Evolutionary conservation across 768 basidiomycete genomes (phyloP).

Genomic region (Amylocystis lapponica): DNA sequence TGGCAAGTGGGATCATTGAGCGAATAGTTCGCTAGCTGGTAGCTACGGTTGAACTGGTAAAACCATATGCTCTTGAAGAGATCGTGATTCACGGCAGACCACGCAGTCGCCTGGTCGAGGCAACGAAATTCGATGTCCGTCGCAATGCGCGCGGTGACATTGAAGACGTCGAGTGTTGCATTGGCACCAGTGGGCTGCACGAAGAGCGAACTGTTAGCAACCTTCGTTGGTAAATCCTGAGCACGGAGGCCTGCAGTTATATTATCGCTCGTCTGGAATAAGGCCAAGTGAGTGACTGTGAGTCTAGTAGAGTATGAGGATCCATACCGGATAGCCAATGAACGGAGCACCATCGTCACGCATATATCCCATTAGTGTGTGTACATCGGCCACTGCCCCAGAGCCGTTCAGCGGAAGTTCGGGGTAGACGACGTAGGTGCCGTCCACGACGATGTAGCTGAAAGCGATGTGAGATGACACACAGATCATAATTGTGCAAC

Average conservation of each 20-base stretch:
- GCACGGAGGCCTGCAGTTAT: slow-evolving; percentile 17
- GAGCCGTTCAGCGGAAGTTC: slow-evolving; percentile 35
- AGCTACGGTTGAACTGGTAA: slow-evolving; percentile 44
- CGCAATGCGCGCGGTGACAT: slow-evolving; percentile 37
- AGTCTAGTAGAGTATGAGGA: neutral
- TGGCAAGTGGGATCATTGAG: slow-evolving; percentile 40
- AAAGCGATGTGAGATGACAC: neutral
- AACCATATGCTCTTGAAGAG: slow-evolving; percentile 38
- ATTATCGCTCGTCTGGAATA: slow-evolving; percentile 14
- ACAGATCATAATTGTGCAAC: neutral
- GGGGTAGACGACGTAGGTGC: slow-evolving; percentile 35
- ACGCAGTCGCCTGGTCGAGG: slow-evolving; percentile 44
- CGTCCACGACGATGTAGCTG: slow-evolving; percentile 41
- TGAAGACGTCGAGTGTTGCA: slow-evolving; percentile 37
- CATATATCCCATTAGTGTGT: slow-evolving; percentile 46
- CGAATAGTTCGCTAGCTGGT: slow-evolving; percentile 33
- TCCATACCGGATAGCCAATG: slow-evolving; percentile 30
- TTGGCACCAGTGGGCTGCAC: slow-evolving; percentile 31
- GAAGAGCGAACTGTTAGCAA: slow-evolving; percentile 29
- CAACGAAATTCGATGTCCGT: slow-evolving; percentile 43
- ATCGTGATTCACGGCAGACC: slow-evolving; percentile 35
- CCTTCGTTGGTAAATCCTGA: slow-evolving; percentile 12
- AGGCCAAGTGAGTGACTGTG: neutral
- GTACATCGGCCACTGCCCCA: slow-evolving; percentile 36
- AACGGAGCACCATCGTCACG: slow-evolving; percentile 46